Percentiles rank a stretch among this genome's conserved stretches.
Evolutionary conservation across 768 basidiomycete genomes (phyloP).

Genomic region (Rhizopogon vinicolor): DNA sequence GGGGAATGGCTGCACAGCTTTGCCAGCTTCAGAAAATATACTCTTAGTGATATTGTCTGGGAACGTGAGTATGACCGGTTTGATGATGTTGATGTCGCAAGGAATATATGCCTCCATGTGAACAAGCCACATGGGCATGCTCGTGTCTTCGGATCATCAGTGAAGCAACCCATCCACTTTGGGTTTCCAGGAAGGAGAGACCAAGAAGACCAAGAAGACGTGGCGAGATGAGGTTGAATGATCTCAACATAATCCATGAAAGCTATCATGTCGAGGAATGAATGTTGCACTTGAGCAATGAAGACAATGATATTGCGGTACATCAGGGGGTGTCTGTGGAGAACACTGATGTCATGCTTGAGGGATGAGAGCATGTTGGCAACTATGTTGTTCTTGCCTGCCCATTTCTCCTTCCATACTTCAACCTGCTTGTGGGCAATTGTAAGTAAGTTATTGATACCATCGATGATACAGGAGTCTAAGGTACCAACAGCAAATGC

Average conservation of each 20-base stretch:
- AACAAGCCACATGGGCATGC: no score
- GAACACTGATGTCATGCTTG: not conserved
- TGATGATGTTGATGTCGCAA: no score
- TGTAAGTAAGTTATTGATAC: not conserved
- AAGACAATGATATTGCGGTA: no score
- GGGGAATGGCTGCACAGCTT: no score
- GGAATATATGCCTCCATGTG: no score
- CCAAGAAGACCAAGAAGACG: not conserved
- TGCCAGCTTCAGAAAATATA: no score
- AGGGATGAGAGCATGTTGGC: not conserved
- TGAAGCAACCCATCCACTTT: conserved; percentile 12
- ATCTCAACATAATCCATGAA: conserved; percentile 6
- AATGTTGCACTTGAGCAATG: no score
- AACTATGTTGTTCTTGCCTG: not conserved
- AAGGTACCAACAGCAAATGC: not conserved
- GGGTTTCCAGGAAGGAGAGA: not conserved
- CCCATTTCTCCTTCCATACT: not conserved
- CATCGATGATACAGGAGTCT: not conserved
- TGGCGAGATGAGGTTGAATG: not conserved
- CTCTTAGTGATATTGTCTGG: no score
- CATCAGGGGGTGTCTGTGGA: no score
- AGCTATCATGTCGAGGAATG: conserved; percentile 3
- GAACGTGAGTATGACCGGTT: no score
- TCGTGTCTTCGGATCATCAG: not conserved
- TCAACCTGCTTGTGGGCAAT: not conserved